These are phyloP conservation scores for Syzygium aromaticum DNA, from an alignment of 345 rosid genomes.

Conservation along the genomic window DNA sequence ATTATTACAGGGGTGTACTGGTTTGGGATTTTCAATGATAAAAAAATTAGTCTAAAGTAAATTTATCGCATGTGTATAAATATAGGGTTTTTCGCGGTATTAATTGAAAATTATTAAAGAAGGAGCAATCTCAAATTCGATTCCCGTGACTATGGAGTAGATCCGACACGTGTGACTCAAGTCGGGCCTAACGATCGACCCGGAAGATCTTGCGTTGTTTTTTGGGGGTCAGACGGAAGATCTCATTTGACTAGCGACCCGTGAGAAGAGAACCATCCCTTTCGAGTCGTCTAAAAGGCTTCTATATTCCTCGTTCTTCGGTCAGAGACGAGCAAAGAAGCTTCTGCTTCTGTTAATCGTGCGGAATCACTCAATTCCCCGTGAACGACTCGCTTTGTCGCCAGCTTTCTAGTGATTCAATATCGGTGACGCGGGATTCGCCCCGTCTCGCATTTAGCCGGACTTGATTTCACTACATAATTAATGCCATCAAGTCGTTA, in stretches of 20 bases:
- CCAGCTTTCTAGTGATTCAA: neutral
- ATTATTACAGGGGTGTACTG: no score
- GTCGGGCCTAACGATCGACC: neutral
- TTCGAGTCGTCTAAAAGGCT: neutral
- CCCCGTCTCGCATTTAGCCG: neutral
- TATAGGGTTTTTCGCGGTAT: neutral
- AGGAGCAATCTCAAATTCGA: neutral
- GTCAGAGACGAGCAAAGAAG: neutral
- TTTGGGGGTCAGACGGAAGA: neutral
- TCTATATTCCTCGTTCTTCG: neutral
- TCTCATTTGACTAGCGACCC: neutral
- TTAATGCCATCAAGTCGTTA: neutral
- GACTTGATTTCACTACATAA: neutral
- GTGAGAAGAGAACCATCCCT: no score
- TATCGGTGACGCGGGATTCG: neutral
- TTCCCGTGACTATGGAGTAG: neutral
- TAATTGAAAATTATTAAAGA: neutral
- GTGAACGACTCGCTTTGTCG: neutral
- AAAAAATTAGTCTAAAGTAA: no score
- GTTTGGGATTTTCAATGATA: no score
- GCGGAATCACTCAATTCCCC: neutral
- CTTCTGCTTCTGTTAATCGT: neutral
- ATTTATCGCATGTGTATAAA: no score
- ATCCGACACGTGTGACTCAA: neutral
- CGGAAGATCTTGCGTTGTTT: neutral